Base-by-base conservation (phyloP, 352 stramenopile species). In the Peronospora destructor region DNA sequence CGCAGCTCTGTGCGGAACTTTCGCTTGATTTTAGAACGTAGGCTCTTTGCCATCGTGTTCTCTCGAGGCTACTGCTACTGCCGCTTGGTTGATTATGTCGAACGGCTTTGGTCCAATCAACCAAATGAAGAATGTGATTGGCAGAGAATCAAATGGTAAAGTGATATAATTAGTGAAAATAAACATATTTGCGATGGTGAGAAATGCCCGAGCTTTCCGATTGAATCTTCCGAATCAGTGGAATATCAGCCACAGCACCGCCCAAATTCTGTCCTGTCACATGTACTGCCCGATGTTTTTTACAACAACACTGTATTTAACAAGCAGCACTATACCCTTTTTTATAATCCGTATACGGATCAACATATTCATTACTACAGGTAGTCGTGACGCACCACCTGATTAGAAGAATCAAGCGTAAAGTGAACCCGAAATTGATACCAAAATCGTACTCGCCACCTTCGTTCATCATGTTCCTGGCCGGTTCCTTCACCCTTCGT, bases 21-120 rank as follows among this genome's bases (percentile, higher is more conserved):
- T 60, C 81, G 79, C 76, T 93, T 93, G 67, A 93, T 88, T 71
- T 93, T 93, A 46, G 82, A 93, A 58, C 82, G 79, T 64, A 93
- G 62, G 74, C 75, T 85, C 76, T 93, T 93, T 45, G 79, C 82
- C 82, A 93, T 93, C 49, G 57, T 83, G 33, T 51, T 35, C 17
- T 35, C 26, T 41, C 19, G 37, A 9, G 17, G 25, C 29, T 52
- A 14, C 34, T 36, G 42, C 6, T 19, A 32, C 17, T 30, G 40
- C 16, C 32, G 23, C 38, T 33, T 36, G 23, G 23, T 37, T 26
- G 2, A 6, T 26, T 6, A 3, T 6, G 23, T 26, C 4, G 2
- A 26, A 12, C 13, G 12, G 40, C 40, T 29, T 37, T 48, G 60
- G 54, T 39, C 60, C 60, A 68, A 61, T 64, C 55, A 68, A 65